Evolutionary conservation across 73 alveolate species (phyloP), one percentile per base, ranked within the genome.

Genomic region (Breviolum minutum): DNA sequence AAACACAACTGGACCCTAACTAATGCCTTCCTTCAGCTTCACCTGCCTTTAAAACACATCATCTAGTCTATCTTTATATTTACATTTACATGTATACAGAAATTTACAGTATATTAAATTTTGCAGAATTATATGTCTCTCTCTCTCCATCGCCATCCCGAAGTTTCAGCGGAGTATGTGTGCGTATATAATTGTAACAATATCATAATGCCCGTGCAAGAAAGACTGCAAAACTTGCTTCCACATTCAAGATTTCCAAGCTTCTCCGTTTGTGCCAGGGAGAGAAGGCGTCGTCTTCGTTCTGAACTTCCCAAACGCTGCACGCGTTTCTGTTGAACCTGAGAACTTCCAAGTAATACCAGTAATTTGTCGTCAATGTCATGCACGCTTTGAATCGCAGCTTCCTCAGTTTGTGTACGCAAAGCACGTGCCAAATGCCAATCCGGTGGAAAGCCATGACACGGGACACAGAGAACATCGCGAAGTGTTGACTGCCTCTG

Each of bases 401-500:
- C 98, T 90, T 73, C 94, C 30, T 61, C 94, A 6, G 71, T 48
- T 54, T 66, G 76, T 61, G 20, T 14, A 5, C 81, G 61, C 91
- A 92, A 64, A 22, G 73, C 98, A 24, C 90, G 98, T 14, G 82
- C 98, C 98, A 92, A 63, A 27, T 92, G 98, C 98, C 98, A 92
- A 60, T 92, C 98, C 5, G 98, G 40, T 24, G 89, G 89, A 63
- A 92, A 92, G 91, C 91, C 98, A 26, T 92, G 98, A n/a, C 98
- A 92, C 19, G 98, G 98, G 66, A 27, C 19, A 80, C 98, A 92
- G 20, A 92, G 68, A 22, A 92, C 29, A 68, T 92, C 40, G 66
- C 68, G 16, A 9, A 30, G 69, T 24, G 22, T 16, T 8, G 74
- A 26, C 71, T 13, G 76, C 68, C 8, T 48, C 69, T 54, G 69